Evolutionary conservation across 225 moss, liverwort and hornwort genomes (phyloP), one percentile per base, ranked within the genome.

Genomic region (Straminergon stramineum): DNA sequence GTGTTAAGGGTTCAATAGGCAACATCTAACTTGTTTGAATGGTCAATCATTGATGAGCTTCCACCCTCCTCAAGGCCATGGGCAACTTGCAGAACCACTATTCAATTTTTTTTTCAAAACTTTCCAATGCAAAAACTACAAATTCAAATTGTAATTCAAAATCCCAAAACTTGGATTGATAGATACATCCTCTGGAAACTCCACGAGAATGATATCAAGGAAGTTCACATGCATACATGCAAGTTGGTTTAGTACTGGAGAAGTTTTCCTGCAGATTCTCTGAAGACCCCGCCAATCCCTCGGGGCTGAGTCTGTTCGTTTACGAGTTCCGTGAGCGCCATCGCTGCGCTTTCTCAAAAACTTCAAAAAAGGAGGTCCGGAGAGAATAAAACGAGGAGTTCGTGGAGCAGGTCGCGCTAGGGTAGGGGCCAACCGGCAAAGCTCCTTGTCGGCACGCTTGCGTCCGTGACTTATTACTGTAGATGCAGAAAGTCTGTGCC

Each of bases 71-170:
- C 6, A 31, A 18, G 2, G 3, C 13, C 19, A 19, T 17, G 2
- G 10, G 6, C 6, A 16, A 45, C 30, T 0, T 20, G 2, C 48
- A 32, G 20, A 75, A 5, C 2, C 20, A 51, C 4, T 1, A 0
- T 51, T 32, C 7, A 32, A 48, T 31, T 6, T 2, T 1, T 17
- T 5, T 8, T 45, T n/a, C n/a, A 12, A 7, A 75, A 51, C 32
- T 31, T 51, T 31, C 7, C 11, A 30, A 30, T 1, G 0, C 1
- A 0, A 18, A 11, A 75, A 11, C 11, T 31, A 19, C 17, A 75
- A 48, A 30, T 48, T 75, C 4, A 31, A 75, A 48, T 41, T 41
- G 41, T 26, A 5, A 41, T 68, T 68, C 68, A 37, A 68, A 37
- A 20, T 45, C 3, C 66, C 34, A 17, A 65, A 32, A 65, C 34